Evolutionary conservation across 352 stramenopile species (phyloP), one percentile per base, ranked within the genome.

Genomic region (Labyrinthula sp.): DNA sequence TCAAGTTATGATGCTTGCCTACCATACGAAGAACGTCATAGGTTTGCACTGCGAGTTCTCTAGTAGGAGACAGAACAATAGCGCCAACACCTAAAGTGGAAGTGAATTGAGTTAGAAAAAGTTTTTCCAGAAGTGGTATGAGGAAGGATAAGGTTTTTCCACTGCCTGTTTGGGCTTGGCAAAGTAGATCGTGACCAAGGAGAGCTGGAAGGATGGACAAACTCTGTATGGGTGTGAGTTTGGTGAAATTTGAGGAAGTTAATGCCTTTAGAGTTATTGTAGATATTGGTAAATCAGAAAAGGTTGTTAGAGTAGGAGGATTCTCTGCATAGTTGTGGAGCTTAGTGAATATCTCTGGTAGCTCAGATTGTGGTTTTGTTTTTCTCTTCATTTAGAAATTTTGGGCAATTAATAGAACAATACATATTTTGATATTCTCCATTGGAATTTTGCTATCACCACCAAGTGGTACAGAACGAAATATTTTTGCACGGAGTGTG

Each of bases 1-100:
- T 93, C 60, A 97, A 92, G 41, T 61, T 38, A 63, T 98, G 89
- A 30, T 75, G 69, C 40, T 90, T 92, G 31, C 87, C 90, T 3
- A 97, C 73, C 12, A 71, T 72, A 9, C 85, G 75, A 34, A 99
- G 65, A 18, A 98, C 89, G 48, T 97, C 82, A 61, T 96, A 97
- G 56, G 94, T 97, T 27, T 99, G 90, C 29, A 96, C 67, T 30
- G 89, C 89, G 12, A 99, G 64, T 64, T 99, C 91, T 40, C 91
- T 73, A 38, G 89, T 98, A 0, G 91, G 91, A 6, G 82, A 93
- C 41, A 99, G 87, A 5, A 98, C 64, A 21, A 97, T 68, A 3
- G 79, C 88, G 26, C 81, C 87, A 9, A 95, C 69, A 21, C 90
- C 90, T 59, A 97, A 87, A 33, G 81, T 72, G 5, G 69, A 57